These are phyloP conservation scores for Cytospora paraplurivora DNA, from an alignment of 2,329 filamentous ascomycete species.

Conservation along the genomic window DNA sequence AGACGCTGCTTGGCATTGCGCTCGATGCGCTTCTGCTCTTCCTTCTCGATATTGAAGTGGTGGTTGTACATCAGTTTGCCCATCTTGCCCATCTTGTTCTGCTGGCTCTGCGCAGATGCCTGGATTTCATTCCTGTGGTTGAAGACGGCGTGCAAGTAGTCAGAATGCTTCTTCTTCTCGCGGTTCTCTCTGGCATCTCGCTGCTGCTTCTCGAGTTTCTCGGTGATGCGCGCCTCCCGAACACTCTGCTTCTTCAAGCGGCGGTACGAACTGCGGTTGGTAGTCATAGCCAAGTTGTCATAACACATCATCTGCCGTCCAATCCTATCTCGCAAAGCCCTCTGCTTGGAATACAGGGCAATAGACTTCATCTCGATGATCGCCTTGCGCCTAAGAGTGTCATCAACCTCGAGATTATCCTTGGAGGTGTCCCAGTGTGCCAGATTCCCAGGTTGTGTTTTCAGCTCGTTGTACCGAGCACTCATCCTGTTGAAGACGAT, in stretches of 20 bases:
- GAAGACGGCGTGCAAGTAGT: constrained; percentile 86
- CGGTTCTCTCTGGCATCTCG: constrained; percentile 93
- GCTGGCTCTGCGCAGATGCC: constrained; percentile 66
- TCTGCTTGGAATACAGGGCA: constrained; percentile 84
- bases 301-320: constrained; percentile 92
- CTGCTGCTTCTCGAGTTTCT: constrained; percentile 99
- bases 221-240: constrained; percentile 92
- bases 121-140: constrained; percentile 79
- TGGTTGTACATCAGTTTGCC: constrained; percentile 86
- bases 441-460: constrained; percentile 80
- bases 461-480: constrained; percentile 81
- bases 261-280: constrained; percentile 86
- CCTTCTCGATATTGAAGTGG: constrained; percentile 96
- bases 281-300: constrained; percentile 95
- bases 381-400: constrained; percentile 82
- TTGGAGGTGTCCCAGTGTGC: constrained; percentile 83
- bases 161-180: constrained; percentile 95
- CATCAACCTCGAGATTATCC: constrained; percentile 68
- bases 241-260: constrained; percentile 97
- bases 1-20: constrained; percentile 99
- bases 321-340: constrained; percentile 80
- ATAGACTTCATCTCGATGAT: constrained; percentile 96
- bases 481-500: constrained; percentile 89
- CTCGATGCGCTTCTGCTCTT: constrained; percentile 98
- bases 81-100: constrained; percentile 78